Evolutionary conservation across 495 filamentous ascomycete species (phyloP), one percentile per base, ranked within the genome.

Genomic region (Lentithecium fluviatile): DNA sequence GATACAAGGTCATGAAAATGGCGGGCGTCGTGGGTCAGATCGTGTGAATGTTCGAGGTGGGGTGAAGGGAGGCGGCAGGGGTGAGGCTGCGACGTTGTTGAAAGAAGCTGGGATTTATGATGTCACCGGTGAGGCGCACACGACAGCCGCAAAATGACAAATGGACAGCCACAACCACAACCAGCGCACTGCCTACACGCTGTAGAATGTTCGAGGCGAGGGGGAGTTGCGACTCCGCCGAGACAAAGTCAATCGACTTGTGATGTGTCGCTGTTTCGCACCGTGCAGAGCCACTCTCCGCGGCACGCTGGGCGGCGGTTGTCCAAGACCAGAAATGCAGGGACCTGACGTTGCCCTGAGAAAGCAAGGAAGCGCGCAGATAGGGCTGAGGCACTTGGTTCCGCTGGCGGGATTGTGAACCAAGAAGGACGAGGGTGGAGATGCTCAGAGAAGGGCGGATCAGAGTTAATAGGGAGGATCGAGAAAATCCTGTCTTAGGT

Each of bases 331-430:
- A 4, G 40, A 43, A 43, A 43, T 20, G 40, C 40, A 43, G 40
- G 40, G 40, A 43, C 40, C 19, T 6, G 13, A 20, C 45, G 21
- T 17, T 46, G 43, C 21, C 23, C 26, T 24, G 55, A 34, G 45
- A 34, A 50, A 37, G 45, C 21, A 36, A 29, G 34, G 45, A 34
- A 29, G 17, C n/a, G 25, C 25, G 38, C 25, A 13, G 26, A 26
- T 50, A 58, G 45, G 55, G 55, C 55, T 58, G 55, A 49, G 25
- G 55, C 32, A 24, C 43, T 8, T 12, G 26, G 45, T 34, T n/a
- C 15, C 26, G 45, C 45, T 15, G 40, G 40, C 40, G 45, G 25
- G 29, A 45, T 3, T 10, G 29, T 32, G 29, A n/a, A 45, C 21
- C 13, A 29, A n/a, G n/a, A 48, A 17, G 25, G 55, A 45, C 1